Base-by-base conservation (phyloP, 2,329 filamentous ascomycete genomes). In the Ophiostoma sp. region DNA sequence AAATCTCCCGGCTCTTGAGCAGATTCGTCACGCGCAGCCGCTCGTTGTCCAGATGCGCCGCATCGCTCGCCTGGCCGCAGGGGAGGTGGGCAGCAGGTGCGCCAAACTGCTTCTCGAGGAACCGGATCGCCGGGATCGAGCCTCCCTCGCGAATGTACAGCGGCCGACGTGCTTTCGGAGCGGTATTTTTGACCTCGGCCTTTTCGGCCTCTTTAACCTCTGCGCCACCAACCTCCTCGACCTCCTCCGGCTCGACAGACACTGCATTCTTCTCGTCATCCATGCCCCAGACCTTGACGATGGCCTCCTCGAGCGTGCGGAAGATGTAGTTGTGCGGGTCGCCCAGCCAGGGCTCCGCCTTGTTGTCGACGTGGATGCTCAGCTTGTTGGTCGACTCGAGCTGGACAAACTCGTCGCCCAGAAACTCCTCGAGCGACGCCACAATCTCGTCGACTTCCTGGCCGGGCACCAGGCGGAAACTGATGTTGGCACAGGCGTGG, bases 61-160 rank as follows among this genome's bases (percentile, higher is more conserved):
- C 89, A 77, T 99, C 95, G 75, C 92, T 97, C 15, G 94, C 93
- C 79, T 97, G 94, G 0, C 96, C 96, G 76, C 94, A 97, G 0
- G 95, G 96, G 44, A 99, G 80, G 79, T 98, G 94, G 0, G 94
- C 94, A 0, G 95, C 94, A 0, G 94, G 93, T 0, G 95, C 95
- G 2, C 86, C 85, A 77, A 98, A 97, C 76, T 96, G 93, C 81
- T 97, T 97, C 79, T 98, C 94, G 52, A 98, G 78, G 77, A 98
- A 98, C 6, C 95, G 84, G 70, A 98, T 98, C 0, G 92, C 92
- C 0, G 95, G 95, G 74, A 99, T 99, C 0, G 91, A 96, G 5
- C 95, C 95, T 15, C 95, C 95, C 80, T 99, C 95, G 11, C 95
- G 87, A 74, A 99, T 99, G 78, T 96, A 98, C 3, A 99, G 83